A percentile compares a stretch with the other conserved stretches of the same genome.
Conservation (phyloP, 805 yeast species). For the Candida sphagnicola region DNA sequence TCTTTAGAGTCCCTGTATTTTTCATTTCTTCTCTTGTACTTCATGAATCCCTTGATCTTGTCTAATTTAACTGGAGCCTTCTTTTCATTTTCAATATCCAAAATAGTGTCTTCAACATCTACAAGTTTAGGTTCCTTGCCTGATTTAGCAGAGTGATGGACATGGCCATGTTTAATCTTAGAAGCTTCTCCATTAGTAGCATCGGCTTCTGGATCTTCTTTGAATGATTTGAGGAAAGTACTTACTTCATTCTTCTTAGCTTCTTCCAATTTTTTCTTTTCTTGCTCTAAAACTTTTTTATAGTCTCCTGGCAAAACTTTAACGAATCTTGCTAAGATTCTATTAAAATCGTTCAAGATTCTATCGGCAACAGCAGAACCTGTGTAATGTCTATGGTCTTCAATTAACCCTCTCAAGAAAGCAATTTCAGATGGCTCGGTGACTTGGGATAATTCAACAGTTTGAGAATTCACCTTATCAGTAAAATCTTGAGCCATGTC, state of each 20-base stretch:
- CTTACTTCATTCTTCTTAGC: conserved; percentile 65
- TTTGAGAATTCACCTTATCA: conserved; percentile 72
- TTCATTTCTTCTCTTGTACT: conserved; percentile 86
- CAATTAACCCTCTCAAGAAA: conserved; percentile 85
- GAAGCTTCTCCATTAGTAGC: conserved; percentile 85
- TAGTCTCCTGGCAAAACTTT: conserved; percentile 92
- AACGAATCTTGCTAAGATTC: conserved; percentile 82
- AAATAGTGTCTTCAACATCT: conserved; percentile 86
- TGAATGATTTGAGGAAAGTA: conserved; percentile 62
- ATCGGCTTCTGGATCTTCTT: conserved; percentile 81
- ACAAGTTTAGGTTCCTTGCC: conserved; percentile 73
- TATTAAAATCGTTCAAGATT: conserved; percentile 80
- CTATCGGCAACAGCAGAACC: conserved; percentile 85
- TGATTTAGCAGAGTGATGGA: conserved; percentile 24
- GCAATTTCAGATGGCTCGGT: conserved; percentile 92
- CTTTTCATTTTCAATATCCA: conserved; percentile 62
- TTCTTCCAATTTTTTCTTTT: conserved; percentile 59
- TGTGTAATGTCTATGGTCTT: conserved; percentile 94
- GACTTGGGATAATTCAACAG: conserved; percentile 74
- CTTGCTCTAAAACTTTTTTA: conserved; percentile 81
- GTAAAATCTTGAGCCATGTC: conserved; percentile 92
- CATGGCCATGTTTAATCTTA: conserved; percentile 50
- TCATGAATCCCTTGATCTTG: conserved; percentile 87
- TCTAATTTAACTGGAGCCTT: conserved; percentile 64
- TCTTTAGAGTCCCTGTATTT: conserved; percentile 73